Conservation (phyloP, 148 eudicot species). For the Vaccinium corymbosum region DNA sequence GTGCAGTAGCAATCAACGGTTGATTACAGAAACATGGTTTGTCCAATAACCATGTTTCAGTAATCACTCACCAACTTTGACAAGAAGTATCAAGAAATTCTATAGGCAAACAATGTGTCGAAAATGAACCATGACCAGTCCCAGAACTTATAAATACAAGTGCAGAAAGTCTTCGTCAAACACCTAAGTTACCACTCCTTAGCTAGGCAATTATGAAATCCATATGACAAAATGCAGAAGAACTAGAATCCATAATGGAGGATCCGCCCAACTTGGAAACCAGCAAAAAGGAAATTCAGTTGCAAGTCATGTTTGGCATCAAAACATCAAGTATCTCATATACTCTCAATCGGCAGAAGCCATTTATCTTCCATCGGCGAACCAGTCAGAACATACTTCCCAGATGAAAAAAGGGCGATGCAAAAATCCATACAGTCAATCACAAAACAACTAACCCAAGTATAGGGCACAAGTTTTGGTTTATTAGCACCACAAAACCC, state of each 20-base stretch:
- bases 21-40: neutral
- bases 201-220: neutral
- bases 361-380: neutral
- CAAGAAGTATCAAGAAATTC: neutral
- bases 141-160: neutral
- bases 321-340: neutral
- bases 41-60: neutral
- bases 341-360: neutral
- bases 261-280: neutral
- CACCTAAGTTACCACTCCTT: neutral
- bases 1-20: neutral
- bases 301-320: neutral
- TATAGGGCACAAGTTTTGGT: neutral
- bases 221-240: neutral
- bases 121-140: neutral
- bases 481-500: slow-evolving; percentile 23
- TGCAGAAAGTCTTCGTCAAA: neutral
- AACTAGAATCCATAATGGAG: neutral
- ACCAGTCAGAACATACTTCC: slow-evolving; percentile 1
- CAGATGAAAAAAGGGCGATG: neutral
- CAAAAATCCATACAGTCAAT: neutral
- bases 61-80: neutral
- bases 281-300: neutral
- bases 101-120: neutral
- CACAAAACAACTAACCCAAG: neutral